phyloP scores from a whole-genome alignment of 257 asterid species.

The Petunia axillaris region DNA sequence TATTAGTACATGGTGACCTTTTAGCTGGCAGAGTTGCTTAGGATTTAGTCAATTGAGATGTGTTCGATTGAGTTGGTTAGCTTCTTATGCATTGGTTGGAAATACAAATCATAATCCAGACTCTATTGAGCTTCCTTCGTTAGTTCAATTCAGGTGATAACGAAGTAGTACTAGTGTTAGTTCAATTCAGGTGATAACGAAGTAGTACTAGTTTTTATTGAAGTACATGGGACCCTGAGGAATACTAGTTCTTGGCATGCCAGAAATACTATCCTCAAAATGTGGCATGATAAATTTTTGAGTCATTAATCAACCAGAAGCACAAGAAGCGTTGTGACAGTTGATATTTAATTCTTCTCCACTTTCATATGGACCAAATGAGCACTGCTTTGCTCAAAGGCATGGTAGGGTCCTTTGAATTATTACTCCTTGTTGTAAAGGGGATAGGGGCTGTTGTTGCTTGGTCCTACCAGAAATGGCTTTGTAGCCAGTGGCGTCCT shows the following conservation, averaged over 20 bases:
- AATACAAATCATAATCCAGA: neutral
- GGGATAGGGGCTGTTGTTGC: neutral
- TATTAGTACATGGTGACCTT: neutral
- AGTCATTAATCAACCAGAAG: neutral
- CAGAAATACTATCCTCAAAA: neutral
- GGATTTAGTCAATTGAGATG: conserved; percentile 24
- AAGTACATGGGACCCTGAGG: neutral
- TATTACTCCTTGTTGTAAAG: conserved; percentile 24
- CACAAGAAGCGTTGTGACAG: conserved; percentile 9
- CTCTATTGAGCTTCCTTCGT: neutral
- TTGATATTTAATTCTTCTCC: conserved; percentile 19
- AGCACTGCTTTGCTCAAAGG: conserved; percentile 5
- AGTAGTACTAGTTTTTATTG: neutral
- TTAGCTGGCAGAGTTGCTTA: conserved; percentile 23
- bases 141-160: neutral
- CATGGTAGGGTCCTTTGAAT: conserved; percentile 21
- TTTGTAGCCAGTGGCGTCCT: neutral
- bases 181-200: conserved; percentile 5
- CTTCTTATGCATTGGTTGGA: neutral
- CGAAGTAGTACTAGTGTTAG: neutral
- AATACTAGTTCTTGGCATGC: neutral
- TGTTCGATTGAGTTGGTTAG: conserved; percentile 22
- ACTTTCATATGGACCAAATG: conserved; percentile 22
- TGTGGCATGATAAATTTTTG: conserved; percentile 2
- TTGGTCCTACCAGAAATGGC: conserved; percentile 3